Base-by-base conservation (phyloP, 2,329 filamentous ascomycete genomes). In the Penicillium sp. region DNA sequence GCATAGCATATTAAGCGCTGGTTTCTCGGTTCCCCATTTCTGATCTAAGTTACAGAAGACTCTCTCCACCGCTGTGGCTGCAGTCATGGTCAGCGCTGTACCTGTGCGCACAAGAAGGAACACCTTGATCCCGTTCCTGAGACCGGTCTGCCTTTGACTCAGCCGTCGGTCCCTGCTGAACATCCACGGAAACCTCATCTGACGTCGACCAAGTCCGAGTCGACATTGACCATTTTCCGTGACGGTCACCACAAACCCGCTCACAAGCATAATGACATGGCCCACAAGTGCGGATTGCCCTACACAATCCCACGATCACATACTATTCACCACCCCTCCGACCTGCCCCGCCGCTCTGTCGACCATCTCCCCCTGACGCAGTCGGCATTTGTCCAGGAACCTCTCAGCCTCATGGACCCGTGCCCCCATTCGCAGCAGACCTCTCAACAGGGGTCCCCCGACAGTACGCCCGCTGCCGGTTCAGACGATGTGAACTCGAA, bases 201-300 rank as follows among this genome's bases (percentile, higher is more conserved):
- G 45, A 80, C 79, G 39, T 76, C 79, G 43, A 79, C 79, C 52
- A 82, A 81, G 60, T 85, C 82, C 23, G 84, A 86, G 47, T 79
- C 78, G 52, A 80, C 79, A 28, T 70, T 85, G 62, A 85, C 81
- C 16, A 75, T 84, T 52, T 85, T 85, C 65, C 76, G 81, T 21
- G 85, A 85, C 63, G 83, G 83, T 53, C 83, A 85, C 61, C 83
- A 85, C 71, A 85, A 85, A 71, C 83, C 83, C 10, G 81, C 79
- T 46, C 83, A 86, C 65, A 82, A 83, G 60, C 82, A 84, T 70
- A 85, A 86, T 70, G 81, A 85, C 67, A 78, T 81, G 58, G 82
- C 82, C 53, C 83, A 85, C 64, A 81, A 85, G 54, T 83, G 79
- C 51, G 83, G 83, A 52, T 72, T 81, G 59, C 84, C 84, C 1